Evolutionary conservation across 768 basidiomycete genomes (phyloP), one percentile per base, ranked within the genome.

Genomic region (Tulasnella sp.): DNA sequence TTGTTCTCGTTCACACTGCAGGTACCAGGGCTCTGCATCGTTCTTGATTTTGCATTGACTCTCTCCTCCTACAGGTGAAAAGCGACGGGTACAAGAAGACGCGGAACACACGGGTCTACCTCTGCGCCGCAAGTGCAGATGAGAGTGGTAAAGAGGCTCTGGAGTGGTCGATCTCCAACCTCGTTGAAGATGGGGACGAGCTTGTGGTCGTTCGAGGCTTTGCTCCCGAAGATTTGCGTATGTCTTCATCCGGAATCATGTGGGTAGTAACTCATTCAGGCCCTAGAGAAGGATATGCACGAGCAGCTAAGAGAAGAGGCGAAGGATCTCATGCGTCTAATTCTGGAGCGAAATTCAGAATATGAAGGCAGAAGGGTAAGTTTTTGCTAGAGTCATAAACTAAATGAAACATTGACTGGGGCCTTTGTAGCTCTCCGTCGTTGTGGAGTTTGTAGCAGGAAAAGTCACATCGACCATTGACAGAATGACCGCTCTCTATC

Each of bases 391-490:
- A 29, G 44, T 51, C 26, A 20, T 55, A 0, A 48, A 32, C 9
- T 55, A 15, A 37, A 44, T 61, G 26, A 37, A 29, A 26, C 5
- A 11, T n/a, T 16, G 77, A 26, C 71, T 61, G 37, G 26, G 70
- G 29, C 42, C 35, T 15, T 5, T 73, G 79, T 67, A 94, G 91
- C 88, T 99, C 37, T 95, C 93, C 0, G 88, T 99, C 73, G 92
- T 98, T 73, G 90, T 99, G 57, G 97, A 99, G 85, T 96, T 93
- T 83, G 93, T 98, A 72, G 94, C 96, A 0, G 98, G 97, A 42
- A 92, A 91, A 77, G 90, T 97, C 6, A 94, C 95, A 0, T 90
- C 92, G 73, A 94, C 93, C 13, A 91, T 99, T 75, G 94, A 98
- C 82, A 92, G 96, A 74, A 89, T 96, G 79, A 96, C 97, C 80